Evolutionary conservation across 305 asterid genomes (phyloP), one percentile per base, ranked within the genome.

Genomic region (Withania somnifera): DNA sequence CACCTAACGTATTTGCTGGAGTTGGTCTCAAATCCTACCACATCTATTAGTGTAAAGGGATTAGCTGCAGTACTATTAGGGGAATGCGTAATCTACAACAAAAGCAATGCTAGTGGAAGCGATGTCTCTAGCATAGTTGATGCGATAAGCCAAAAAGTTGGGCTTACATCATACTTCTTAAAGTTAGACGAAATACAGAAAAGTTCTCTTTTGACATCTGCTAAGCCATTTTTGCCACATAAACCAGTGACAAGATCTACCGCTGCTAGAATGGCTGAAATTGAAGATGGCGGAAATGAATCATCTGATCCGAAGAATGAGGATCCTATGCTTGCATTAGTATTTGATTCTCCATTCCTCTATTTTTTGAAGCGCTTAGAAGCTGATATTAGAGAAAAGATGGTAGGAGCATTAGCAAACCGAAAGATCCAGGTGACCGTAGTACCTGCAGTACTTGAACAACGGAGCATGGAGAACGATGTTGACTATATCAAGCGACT

Each of bases 371-470:
- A 88, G 82, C 88, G 76, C 47, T 87, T 96, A 68, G 99, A 93
- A 84, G 91, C 86, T 38, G 92, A 85, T 80, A 91, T 94, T 80
- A 91, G 88, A 87, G 97, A 93, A 64, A 88, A 90, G 78, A 91
- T 89, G 28, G 93, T 94, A 30, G 95, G 91, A 76, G 85, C 89
- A 67, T 96, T 81, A 93, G 99, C 83, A 92, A n/a, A 63, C 77
- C 98, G 97, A 6, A 93, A 90, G 91, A 93, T 90, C 91, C 97
- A 94, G 84, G 99, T 96, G 77, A 90, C 97, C 11, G 94, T 90
- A 78, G 93, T 94, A 52, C 99, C 99, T 0, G 93, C 95, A 28
- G 94, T 90, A 82, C 87, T 96, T 20, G 99, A 94, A 78, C 94
- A 91, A 91, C 83, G 76, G 63, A 84, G 87, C 78, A 95, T 91